Conservation (phyloP, 305 asterid species). For the Rubia occidens region DNA sequence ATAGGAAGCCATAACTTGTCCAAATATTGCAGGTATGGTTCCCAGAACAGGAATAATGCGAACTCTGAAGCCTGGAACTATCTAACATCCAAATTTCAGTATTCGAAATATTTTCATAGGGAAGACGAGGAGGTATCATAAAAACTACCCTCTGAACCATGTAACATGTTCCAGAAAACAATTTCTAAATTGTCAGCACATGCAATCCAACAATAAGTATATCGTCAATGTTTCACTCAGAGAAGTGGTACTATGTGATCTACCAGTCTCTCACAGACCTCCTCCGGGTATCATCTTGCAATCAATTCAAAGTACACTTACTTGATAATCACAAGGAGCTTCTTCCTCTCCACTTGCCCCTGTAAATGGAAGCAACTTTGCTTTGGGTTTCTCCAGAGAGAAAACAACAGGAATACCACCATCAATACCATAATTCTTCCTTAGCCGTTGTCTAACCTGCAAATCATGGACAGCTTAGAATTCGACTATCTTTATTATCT, state of each 20-base stretch:
- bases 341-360: conserved; percentile 85
- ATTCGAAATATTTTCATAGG: not conserved
- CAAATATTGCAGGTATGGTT: conserved; percentile 92
- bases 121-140: conserved; percentile 3
- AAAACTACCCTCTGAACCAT: not conserved
- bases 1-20: conserved; percentile 95
- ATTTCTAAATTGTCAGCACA: not conserved
- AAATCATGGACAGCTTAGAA: not conserved
- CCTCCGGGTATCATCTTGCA: not conserved
- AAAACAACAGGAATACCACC: conserved; percentile 95
- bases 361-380: conserved; percentile 85
- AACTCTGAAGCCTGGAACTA: conserved; percentile 94
- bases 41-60: conserved; percentile 96
- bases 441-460: conserved; percentile 85
- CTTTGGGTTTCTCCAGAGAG: conserved; percentile 89
- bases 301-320: conserved; percentile 25
- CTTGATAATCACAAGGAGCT: conserved; percentile 96
- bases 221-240: not conserved
- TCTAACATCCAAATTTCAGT: conserved; percentile 38
- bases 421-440: conserved; percentile 76
- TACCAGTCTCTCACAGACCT: not conserved
- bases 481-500: not conserved
- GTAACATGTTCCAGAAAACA: not conserved
- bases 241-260: not conserved
- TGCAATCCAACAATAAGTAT: not conserved